A percentile compares a stretch with the other conserved stretches of the same genome.
Evolutionary conservation across 257 asterid genomes (phyloP).

Genomic region (Petunia secreta): DNA sequence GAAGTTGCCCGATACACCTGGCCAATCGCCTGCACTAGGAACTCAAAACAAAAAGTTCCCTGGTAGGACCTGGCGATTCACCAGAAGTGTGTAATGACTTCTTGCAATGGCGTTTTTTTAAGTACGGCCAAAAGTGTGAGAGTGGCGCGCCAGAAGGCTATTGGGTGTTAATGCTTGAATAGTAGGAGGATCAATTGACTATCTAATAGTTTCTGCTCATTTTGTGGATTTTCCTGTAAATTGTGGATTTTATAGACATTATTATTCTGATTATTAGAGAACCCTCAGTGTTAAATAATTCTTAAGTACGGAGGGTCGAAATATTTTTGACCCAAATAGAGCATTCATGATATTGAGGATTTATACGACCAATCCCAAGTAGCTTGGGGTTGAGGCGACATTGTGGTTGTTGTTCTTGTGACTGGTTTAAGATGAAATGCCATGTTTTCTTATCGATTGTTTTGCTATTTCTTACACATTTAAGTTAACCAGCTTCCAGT

Average conservation of each 20-base stretch:
- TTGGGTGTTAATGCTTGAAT: too few relatives aligned
- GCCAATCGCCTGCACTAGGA: too few relatives aligned
- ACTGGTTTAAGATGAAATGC: not conserved
- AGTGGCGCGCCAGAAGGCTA: too few relatives aligned
- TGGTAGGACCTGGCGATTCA: too few relatives aligned
- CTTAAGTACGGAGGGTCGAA: not conserved
- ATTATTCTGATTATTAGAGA: not conserved
- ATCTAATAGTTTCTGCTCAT: not conserved
- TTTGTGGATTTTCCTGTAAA: not conserved
- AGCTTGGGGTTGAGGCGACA: too few relatives aligned
- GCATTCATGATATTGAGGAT: not conserved
- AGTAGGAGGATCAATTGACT: not conserved
- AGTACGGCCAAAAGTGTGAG: too few relatives aligned
- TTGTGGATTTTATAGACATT: constrained; percentile 6
- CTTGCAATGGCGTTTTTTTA: too few relatives aligned
- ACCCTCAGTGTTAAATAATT: not conserved
- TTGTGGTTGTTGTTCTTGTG: not conserved
- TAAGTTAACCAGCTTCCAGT: constrained; percentile 38
- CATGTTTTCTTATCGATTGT: not conserved
- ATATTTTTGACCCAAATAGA: not conserved
- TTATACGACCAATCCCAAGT: too few relatives aligned
- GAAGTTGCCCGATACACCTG: too few relatives aligned
- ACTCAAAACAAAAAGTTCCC: too few relatives aligned
- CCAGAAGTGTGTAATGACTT: too few relatives aligned
- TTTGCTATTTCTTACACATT: constrained; percentile 27